Conservation (phyloP, 2,329 filamentous ascomycete species). For the Colletotrichum falcatum region DNA sequence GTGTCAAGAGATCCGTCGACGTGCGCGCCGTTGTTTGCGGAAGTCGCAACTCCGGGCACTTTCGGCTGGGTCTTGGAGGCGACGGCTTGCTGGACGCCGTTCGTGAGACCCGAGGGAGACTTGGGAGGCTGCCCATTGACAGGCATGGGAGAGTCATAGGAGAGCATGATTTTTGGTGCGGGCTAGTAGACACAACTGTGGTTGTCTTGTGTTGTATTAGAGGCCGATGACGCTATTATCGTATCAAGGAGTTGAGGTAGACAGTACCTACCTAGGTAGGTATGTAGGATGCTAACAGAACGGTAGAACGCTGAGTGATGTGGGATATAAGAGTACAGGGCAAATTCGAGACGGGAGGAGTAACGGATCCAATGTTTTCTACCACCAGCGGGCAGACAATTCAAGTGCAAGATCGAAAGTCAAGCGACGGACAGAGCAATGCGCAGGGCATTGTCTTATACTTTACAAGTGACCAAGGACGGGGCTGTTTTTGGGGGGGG, state of each 20-base stretch:
- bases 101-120: slow-evolving; percentile 46
- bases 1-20: slow-evolving; percentile 48
- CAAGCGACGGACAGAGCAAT: slow-evolving; percentile 1
- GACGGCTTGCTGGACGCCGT: slow-evolving; percentile 44
- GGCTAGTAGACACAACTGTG: background rate
- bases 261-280: no score
- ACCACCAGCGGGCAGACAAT: slow-evolving; percentile 9
- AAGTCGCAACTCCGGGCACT: slow-evolving; percentile 33
- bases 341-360: slow-evolving; percentile 12
- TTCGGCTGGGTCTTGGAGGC: slow-evolving; percentile 45
- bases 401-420: background rate
- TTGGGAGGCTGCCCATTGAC: slow-evolving; percentile 54
- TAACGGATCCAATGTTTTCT: slow-evolving; percentile 5
- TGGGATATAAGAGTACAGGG: slow-evolving; percentile 5
- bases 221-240: slow-evolving; percentile 31
- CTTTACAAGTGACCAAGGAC: slow-evolving; percentile 35
- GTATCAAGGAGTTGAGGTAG: slow-evolving; percentile 8
- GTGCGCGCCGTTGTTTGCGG: slow-evolving; percentile 48
- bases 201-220: background rate
- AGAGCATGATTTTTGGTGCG: slow-evolving; percentile 58
- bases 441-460: slow-evolving; percentile 38
- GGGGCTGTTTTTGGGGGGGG: slow-evolving; percentile 17
- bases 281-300: background rate
- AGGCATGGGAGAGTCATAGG: slow-evolving; percentile 61
- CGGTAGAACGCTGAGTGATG: background rate